Base-by-base conservation (phyloP, 1,284 basidiomycete genomes). In the Irpex sp. region DNA sequence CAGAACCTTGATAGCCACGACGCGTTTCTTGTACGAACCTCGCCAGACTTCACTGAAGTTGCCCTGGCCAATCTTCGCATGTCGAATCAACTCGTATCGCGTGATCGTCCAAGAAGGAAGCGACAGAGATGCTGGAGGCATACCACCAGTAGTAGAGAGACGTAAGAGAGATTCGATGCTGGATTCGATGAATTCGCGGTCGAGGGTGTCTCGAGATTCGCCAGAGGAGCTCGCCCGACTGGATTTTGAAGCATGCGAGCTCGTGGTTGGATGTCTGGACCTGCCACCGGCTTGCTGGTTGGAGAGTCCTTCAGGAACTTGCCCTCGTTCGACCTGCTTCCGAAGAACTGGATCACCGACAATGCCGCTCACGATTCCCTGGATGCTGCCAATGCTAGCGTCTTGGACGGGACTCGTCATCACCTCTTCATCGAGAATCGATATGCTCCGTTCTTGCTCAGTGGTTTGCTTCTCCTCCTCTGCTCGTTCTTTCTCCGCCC, bases 81-180 rank as follows among this genome's bases (percentile, higher is more conserved):
- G 85, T 3, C 84, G 79, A 66, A 85, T 83, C 19, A 90, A 82
- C 74, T 91, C 88, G 68, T 86, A 88, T 60, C 84, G 70, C 9
- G 89, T 92, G 68, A 91, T 91, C 2, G 88, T 90, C 89, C 89
- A 91, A 65, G 79, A 82, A 0, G 90, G 89, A 36, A 91, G 73
- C 59, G 79, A 78, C 15, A 74, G 66, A 54, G 54, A 17, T 6
- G 51, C 17, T 31, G 59, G 36, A 4, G 61, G 13, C 19, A 34
- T 47, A 62, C 74, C 74, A 1, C 65, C 58, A 11, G 72, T 72
- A 47, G 65, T 51, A 64, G 79, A 81, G 66, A 85, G 65, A 64
- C 82, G 76, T 68, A 76, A 76, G 74, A 77, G 76, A 60, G 82
- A 72, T 71, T 89, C 78, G 74, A 86, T 78, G 63, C 81, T 78